Conservation (phyloP, 192 early-diverging fungal genomes). For the Linnemannia exigua region DNA sequence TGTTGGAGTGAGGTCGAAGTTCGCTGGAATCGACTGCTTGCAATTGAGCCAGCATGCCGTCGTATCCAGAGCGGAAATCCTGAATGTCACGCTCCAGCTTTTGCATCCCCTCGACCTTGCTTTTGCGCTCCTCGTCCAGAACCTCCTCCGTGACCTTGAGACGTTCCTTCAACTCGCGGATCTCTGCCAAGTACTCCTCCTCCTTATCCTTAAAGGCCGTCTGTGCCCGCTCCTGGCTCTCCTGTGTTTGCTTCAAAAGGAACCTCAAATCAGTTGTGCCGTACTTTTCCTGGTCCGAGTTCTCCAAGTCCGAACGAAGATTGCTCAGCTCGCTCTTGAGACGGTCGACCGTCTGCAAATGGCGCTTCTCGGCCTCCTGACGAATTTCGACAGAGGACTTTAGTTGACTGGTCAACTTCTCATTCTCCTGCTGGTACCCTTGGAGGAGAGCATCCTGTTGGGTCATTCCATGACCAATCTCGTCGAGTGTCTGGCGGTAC, state of each 20-base stretch:
- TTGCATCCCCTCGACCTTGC: constrained; percentile 48
- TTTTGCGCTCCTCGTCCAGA: constrained; percentile 42
- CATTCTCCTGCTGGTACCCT: constrained; percentile 55
- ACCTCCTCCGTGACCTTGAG: constrained; percentile 27
- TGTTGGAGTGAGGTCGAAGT: constrained; percentile 23
- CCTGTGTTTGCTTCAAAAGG: constrained; percentile 26
- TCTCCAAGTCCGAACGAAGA: constrained; percentile 39
- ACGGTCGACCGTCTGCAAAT: constrained; percentile 32
- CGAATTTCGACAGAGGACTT: constrained; percentile 53
- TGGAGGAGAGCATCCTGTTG: constrained; percentile 52
- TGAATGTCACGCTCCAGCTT: constrained; percentile 42
- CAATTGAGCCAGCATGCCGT: constrained; percentile 38
- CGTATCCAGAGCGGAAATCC: constrained; percentile 44
- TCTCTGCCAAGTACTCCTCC: constrained; percentile 43
- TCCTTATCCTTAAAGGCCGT: constrained; percentile 51
- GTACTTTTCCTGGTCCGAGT: constrained; percentile 43
- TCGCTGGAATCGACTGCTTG: constrained; percentile 9
- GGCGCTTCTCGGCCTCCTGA: constrained; percentile 52
- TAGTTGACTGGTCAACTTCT: constrained; percentile 42
- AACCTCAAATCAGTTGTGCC: constrained; percentile 31
- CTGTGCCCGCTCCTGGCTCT: constrained; percentile 26
- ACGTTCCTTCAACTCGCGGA: constrained; percentile 37
- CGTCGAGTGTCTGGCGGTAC: constrained; percentile 47
- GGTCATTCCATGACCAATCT: constrained; percentile 55
- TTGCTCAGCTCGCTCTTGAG: constrained; percentile 39